Conservation (phyloP, 2,329 filamentous ascomycete species). For the Rhynchosporium agropyri region DNA sequence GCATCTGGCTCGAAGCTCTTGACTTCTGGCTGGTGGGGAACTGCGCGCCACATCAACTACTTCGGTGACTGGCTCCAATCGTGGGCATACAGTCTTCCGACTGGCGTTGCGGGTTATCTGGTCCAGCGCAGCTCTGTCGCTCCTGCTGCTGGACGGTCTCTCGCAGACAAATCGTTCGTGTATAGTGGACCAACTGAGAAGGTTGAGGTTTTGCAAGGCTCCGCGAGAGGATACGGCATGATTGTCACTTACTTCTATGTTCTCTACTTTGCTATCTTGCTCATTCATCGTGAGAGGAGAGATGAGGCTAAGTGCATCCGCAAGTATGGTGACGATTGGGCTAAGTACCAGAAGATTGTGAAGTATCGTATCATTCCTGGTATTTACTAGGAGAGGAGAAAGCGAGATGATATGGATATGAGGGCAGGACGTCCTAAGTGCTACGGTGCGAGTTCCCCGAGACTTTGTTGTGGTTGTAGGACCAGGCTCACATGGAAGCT, state of each 20-base stretch:
- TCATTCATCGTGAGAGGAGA: constrained; percentile 82
- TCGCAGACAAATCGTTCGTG: constrained; percentile 56
- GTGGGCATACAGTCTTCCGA: constrained; percentile 88
- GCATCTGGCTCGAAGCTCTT: constrained; percentile 79
- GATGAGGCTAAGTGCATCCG: constrained; percentile 89
- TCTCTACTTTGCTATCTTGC: constrained; percentile 83
- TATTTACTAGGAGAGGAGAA: constrained; percentile 62
- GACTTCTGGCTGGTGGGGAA: constrained; percentile 90
- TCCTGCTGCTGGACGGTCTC: constrained; percentile 53
- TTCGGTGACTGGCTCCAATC: constrained; percentile 92
- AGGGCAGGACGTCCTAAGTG: too few species aligned
- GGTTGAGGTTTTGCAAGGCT: constrained; percentile 69
- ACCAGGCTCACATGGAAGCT: constrained; percentile 9
- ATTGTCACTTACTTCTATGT: constrained; percentile 94
- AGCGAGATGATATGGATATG: background rate
- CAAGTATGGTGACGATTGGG: constrained; percentile 95
- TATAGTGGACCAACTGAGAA: constrained; percentile 56
- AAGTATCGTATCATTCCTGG: constrained; percentile 74
- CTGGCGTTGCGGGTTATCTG: constrained; percentile 79
- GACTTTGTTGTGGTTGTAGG: background rate
- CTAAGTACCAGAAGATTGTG: constrained; percentile 82
- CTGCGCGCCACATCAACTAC: constrained; percentile 93
- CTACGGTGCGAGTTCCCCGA: too few species aligned
- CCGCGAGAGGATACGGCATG: constrained; percentile 80
- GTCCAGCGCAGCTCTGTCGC: constrained; percentile 56